These are phyloP conservation scores for Gynostemma pentaphyllum DNA, from an alignment of 306 rosid species.

Conservation along the genomic window DNA sequence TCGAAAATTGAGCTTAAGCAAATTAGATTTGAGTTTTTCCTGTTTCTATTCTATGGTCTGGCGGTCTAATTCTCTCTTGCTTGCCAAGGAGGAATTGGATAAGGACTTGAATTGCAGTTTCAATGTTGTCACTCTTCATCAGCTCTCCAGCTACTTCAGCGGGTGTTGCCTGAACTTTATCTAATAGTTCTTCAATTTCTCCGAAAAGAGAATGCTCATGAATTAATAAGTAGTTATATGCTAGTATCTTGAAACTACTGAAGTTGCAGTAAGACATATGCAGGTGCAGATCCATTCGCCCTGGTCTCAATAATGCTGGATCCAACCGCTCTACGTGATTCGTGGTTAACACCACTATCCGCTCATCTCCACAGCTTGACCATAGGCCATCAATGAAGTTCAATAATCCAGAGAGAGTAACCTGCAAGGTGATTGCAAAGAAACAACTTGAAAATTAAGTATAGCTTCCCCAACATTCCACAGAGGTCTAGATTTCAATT, in stretches of 20 bases:
- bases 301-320: constrained; percentile 44
- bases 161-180: constrained; percentile 32
- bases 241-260: constrained; percentile 32
- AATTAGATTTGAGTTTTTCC: background rate
- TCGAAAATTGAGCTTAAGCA: background rate
- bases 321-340: constrained; percentile 38
- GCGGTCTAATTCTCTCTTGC: background rate
- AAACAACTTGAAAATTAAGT: background rate
- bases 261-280: constrained; percentile 36
- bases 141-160: constrained; percentile 51
- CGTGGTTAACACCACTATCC: constrained; percentile 36
- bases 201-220: constrained; percentile 21
- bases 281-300: constrained; percentile 53
- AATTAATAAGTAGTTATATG: constrained; percentile 31
- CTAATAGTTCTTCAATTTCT: constrained; percentile 20
- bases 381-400: constrained; percentile 57
- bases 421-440: constrained; percentile 19
- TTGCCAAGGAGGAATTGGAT: constrained; percentile 26
- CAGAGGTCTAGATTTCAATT: background rate
- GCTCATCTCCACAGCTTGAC: constrained; percentile 52
- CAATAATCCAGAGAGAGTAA: constrained; percentile 37
- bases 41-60: background rate
- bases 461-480: background rate
- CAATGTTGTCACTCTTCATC: constrained; percentile 27
- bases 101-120: constrained; percentile 36